These are phyloP conservation scores for Bothriochloa decipiens DNA, from an alignment of 176 grass and related monocot species.

Conservation along the genomic window DNA sequence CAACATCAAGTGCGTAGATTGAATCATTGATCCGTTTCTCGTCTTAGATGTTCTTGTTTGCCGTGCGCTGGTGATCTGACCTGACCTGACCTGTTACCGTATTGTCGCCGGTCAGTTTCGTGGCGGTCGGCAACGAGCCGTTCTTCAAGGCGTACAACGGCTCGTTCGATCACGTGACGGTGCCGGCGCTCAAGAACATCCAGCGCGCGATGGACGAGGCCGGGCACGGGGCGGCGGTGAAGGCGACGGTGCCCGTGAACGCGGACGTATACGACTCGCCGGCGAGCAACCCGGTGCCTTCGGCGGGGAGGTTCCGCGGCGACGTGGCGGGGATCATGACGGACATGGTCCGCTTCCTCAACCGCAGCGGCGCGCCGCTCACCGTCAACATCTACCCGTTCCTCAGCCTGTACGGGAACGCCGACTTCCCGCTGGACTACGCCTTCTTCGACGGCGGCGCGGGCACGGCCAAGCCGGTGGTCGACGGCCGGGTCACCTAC, in stretches of 20 bases:
- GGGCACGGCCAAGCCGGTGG: slow-evolving; percentile 26
- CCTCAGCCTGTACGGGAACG: slow-evolving; percentile 66
- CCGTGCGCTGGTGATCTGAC: too few relatives aligned
- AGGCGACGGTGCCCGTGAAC: slow-evolving; percentile 74
- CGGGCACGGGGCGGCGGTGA: slow-evolving; percentile 45
- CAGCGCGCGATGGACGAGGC: slow-evolving; percentile 73
- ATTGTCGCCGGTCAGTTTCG: slow-evolving; percentile 12
- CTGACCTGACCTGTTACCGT: too few relatives aligned
- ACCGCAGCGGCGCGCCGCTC: slow-evolving; percentile 56
- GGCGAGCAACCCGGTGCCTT: slow-evolving; percentile 55
- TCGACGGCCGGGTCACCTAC: slow-evolving; percentile 50
- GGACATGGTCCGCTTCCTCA: slow-evolving; percentile 56
- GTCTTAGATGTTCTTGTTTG: too few relatives aligned
- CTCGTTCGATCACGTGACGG: slow-evolving; percentile 51
- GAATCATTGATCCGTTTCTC: too few relatives aligned
- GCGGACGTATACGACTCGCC: slow-evolving; percentile 85
- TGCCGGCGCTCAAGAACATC: slow-evolving; percentile 74
- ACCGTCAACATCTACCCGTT: slow-evolving; percentile 83
- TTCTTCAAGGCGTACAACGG: slow-evolving; percentile 72
- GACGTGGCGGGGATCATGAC: slow-evolving; percentile 53
- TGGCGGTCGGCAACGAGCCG: slow-evolving; percentile 82
- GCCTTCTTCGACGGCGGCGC: slow-evolving; percentile 70
- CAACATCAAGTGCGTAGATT: slow-evolving; percentile 42
- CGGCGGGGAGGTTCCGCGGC: slow-evolving; percentile 60
- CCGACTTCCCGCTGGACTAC: slow-evolving; percentile 69